Evolutionary conservation across 345 rosid species (phyloP).

Genomic region (Eucalyptus virginea): DNA sequence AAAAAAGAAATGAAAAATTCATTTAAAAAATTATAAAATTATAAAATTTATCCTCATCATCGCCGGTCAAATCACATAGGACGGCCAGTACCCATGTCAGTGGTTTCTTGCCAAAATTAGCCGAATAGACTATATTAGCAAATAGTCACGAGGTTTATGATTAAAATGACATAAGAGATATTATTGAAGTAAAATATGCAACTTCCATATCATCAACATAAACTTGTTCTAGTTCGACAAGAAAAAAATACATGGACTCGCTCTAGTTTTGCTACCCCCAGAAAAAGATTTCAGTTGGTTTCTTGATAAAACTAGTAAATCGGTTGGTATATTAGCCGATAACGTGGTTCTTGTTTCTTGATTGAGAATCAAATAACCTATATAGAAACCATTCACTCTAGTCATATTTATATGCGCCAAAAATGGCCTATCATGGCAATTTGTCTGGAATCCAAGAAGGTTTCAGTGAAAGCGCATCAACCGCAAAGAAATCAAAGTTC

Average conservation of each 20-base stretch:
- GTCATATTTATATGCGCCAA: background rate
- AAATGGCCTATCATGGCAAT: background rate
- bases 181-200: background rate
- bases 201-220: background rate
- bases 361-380: background rate
- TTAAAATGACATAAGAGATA: background rate
- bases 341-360: background rate
- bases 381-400: background rate
- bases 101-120: background rate
- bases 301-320: background rate
- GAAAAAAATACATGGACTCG: background rate
- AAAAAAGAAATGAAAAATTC: too few species aligned
- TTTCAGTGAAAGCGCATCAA: background rate
- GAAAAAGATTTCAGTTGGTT: background rate
- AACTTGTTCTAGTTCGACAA: too few species aligned
- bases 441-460: background rate
- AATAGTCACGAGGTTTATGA: too few species aligned
- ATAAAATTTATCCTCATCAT: too few species aligned
- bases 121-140: too few species aligned
- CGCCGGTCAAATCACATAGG: accelerated
- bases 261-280: background rate
- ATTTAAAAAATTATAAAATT: too few species aligned
- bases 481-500: background rate
- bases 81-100: accelerated
- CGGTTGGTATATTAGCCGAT: background rate